These are phyloP conservation scores for Backusella parvicylindrica DNA, from an alignment of 192 early-diverging fungal species.

Conservation along the genomic window DNA sequence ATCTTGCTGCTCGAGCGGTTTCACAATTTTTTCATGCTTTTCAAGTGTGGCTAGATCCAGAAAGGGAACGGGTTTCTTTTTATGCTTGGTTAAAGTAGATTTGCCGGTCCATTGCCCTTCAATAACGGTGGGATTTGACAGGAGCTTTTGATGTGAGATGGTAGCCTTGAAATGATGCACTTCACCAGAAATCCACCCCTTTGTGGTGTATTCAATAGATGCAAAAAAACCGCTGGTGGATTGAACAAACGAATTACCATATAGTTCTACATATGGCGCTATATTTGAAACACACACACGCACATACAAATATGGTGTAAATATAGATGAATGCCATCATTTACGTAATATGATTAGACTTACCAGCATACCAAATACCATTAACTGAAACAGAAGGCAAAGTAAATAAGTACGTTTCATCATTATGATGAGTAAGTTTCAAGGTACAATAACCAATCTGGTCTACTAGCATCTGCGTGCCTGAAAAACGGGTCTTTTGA, in stretches of 20 bases:
- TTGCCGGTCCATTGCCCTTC: conserved; percentile 69
- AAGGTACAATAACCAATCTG: conserved; percentile 75
- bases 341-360: not conserved
- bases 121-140: conserved; percentile 35
- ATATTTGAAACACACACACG: not conserved
- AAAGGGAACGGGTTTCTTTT: conserved; percentile 48
- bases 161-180: conserved; percentile 73
- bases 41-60: conserved; percentile 55
- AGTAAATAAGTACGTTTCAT: conserved; percentile 69
- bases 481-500: conserved; percentile 71
- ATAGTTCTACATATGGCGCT: conserved; percentile 54
- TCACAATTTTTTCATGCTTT: conserved; percentile 54
- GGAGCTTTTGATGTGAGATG: conserved; percentile 2
- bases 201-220: conserved; percentile 69
- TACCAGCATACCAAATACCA: conserved; percentile 59
- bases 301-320: not conserved
- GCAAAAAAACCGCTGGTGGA: conserved; percentile 57
- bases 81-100: conserved; percentile 53
- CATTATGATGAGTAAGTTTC: conserved; percentile 50
- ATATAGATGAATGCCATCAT: not conserved
- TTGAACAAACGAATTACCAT: conserved; percentile 58
- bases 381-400: conserved; percentile 72
- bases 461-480: conserved; percentile 70
- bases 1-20: conserved; percentile 55
- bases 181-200: conserved; percentile 78